Conservation (phyloP, 352 stramenopile genomes). For the Elongisporangium undulatum region DNA sequence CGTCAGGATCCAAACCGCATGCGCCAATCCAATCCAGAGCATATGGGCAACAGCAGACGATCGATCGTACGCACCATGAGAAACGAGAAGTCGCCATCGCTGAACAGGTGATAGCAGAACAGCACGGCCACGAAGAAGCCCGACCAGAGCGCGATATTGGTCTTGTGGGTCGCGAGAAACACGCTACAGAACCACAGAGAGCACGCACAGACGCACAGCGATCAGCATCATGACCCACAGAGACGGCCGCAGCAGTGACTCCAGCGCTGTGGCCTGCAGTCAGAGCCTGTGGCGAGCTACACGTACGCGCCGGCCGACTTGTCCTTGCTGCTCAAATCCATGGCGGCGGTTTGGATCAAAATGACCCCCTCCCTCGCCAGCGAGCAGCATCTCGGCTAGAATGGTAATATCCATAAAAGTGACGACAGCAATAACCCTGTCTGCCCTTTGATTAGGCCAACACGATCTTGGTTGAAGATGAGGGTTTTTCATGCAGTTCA, state of each 20-base stretch:
- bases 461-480: neutral
- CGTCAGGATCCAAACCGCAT: constrained; percentile 5
- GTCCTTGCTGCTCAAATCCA: constrained; percentile 54
- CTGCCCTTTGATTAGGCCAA: neutral
- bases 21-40: no score
- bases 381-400: neutral
- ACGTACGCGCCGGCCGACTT: constrained; percentile 50
- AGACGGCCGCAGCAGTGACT: neutral
- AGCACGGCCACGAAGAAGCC: constrained; percentile 93
- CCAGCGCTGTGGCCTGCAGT: neutral
- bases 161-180: constrained; percentile 88
- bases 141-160: constrained; percentile 96
- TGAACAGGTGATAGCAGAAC: constrained; percentile 96
- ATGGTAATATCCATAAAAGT: neutral
- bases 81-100: constrained; percentile 98
- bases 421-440: neutral
- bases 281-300: neutral
- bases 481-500: neutral
- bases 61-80: constrained; percentile 83
- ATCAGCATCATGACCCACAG: neutral
- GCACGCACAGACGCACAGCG: neutral
- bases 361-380: neutral
- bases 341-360: constrained; percentile 12
- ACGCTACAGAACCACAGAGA: constrained; percentile 18
- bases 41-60: no score